Evolutionary conservation across 2,329 filamentous ascomycete genomes (phyloP).

Genomic region (Fusarium pilosicola): DNA sequence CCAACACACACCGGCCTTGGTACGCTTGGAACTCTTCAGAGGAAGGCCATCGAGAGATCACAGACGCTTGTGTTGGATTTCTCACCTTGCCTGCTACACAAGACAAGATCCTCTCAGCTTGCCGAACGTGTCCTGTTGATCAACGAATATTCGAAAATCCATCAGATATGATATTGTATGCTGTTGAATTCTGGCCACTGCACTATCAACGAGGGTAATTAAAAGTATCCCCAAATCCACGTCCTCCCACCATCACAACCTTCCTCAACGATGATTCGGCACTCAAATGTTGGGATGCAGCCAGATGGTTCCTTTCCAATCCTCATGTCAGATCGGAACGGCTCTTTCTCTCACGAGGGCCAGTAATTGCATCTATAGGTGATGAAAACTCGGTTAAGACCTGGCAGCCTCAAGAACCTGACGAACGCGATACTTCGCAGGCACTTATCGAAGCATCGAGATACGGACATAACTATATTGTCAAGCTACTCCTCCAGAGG

Average conservation of each 20-base stretch:
- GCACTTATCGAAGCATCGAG: neutral
- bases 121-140: neutral
- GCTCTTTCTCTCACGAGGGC: fast-evolving
- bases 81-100: neutral
- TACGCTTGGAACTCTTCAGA: neutral
- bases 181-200: neutral
- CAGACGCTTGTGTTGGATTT: neutral
- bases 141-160: neutral
- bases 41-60: neutral
- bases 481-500: neutral
- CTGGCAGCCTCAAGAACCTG: neutral
- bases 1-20: neutral
- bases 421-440: neutral
- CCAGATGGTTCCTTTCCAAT: neutral
- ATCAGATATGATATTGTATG: neutral
- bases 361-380: neutral
- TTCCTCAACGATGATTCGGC: neutral
- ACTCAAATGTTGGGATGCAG: neutral
- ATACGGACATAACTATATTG: neutral
- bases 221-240: fast-evolving
- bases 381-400: neutral
- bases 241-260: fast-evolving
- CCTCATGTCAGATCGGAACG: neutral
- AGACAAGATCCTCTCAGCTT: neutral
- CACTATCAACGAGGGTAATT: neutral